A percentile compares a stretch with the other conserved stretches of the same genome.
Evolutionary conservation across 2,329 filamentous ascomycete species (phyloP).

Genomic region (Emergomyces orientalis): DNA sequence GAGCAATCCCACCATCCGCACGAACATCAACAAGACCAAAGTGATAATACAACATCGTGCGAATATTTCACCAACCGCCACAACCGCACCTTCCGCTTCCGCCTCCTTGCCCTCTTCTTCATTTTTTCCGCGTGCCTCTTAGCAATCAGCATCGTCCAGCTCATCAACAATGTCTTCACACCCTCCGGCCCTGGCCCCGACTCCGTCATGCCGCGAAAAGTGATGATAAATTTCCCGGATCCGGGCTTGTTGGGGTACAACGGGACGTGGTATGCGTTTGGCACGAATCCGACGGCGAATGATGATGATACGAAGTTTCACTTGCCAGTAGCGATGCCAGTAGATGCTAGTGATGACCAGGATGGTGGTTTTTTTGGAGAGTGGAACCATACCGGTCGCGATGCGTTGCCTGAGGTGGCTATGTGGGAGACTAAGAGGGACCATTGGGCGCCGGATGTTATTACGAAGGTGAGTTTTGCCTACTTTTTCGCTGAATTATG

Average conservation of each 20-base stretch:
- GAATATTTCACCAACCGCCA: background rate
- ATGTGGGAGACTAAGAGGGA: slow-evolving; percentile 45
- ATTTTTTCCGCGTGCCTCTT: slow-evolving; percentile 9
- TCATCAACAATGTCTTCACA: slow-evolving; percentile 16
- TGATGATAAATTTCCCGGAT: slow-evolving; percentile 23
- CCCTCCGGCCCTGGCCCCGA: slow-evolving; percentile 15
- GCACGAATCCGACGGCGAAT: slow-evolving; percentile 20
- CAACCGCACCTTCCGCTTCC: background rate
- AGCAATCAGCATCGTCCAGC: slow-evolving; percentile 7
- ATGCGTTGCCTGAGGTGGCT: slow-evolving; percentile 44
- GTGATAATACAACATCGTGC: no score
- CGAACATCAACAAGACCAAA: no score
- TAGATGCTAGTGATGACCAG: slow-evolving; percentile 16
- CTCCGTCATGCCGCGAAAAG: slow-evolving; percentile 7
- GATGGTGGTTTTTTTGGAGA: background rate
- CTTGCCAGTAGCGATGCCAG: slow-evolving; percentile 36
- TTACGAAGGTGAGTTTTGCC: slow-evolving; percentile 33
- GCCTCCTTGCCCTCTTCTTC: background rate
- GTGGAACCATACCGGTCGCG: slow-evolving; percentile 36
- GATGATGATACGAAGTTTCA: slow-evolving; percentile 24
- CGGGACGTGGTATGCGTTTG: slow-evolving; percentile 29
- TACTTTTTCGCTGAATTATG: no score
- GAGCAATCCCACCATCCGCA: no score
- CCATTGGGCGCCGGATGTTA: slow-evolving; percentile 54
- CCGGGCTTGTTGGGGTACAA: slow-evolving; percentile 25